These are phyloP conservation scores for Clausena lansium DNA, from an alignment of 345 rosid genomes.

Conservation along the genomic window DNA sequence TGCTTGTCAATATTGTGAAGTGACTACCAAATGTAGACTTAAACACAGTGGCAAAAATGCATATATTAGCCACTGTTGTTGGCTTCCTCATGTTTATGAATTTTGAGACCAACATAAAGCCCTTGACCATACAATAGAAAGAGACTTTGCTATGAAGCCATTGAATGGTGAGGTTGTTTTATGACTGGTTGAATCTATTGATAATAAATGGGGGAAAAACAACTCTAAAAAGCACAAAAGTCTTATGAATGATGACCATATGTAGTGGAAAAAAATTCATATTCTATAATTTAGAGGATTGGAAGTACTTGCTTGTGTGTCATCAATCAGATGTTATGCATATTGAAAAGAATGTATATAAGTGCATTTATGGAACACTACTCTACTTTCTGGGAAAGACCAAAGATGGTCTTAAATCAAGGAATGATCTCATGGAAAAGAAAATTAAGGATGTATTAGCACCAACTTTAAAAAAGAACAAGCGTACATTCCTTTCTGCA, in stretches of 20 bases:
- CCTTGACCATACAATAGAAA: background rate
- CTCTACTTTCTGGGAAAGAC: background rate
- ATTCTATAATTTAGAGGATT: background rate
- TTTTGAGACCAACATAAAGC: background rate
- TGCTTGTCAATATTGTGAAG: background rate
- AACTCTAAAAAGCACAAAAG: too few species aligned
- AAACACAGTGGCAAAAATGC: background rate
- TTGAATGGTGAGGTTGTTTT: too few species aligned
- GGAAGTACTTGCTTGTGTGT: background rate
- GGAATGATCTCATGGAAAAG: too few species aligned
- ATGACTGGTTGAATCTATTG: too few species aligned
- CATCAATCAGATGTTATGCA: background rate
- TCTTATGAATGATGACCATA: too few species aligned
- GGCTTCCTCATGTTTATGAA: background rate
- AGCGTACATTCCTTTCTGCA: rapidly evolving
- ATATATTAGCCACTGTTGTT: background rate
- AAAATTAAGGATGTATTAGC: too few species aligned
- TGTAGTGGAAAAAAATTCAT: background rate
- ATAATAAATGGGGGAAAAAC: too few species aligned
- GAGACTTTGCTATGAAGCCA: too few species aligned
- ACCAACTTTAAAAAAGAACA: too few species aligned
- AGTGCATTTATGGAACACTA: background rate
- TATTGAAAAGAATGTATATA: background rate
- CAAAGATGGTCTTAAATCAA: background rate
- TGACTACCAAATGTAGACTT: too few species aligned